Evolutionary conservation across 257 asterid genomes (phyloP), one percentile per base, ranked within the genome.

Genomic region (Datura wrightii): DNA sequence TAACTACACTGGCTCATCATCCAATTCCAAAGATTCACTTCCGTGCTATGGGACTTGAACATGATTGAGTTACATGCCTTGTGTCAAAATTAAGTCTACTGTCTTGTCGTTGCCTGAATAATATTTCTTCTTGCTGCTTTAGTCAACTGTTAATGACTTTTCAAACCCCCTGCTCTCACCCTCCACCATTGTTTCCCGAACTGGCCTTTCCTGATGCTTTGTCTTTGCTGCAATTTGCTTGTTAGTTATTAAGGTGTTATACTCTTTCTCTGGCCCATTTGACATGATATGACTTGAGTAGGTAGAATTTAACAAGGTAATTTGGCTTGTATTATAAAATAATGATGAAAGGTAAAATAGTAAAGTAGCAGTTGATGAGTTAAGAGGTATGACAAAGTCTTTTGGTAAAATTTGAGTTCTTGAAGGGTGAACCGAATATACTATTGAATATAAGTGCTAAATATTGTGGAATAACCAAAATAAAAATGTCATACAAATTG

Each of bases 131-230:
- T 14, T 76, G 46, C 82, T 76, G 60, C 44, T 50, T 24, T 52
- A 24, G 42, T 50, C 81, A 76, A 34, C 62, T 31, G 82, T 50
- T 50, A 50, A 52, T 76, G 82, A 76, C 81, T 76, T 76, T 13
- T 50, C 81, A 24, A 50, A 50, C 31, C 13, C 48, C 55, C 41
- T 44, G 2, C 41, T 7, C 78, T 39, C 70, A 9, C 78, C 59
- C 82, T 31, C 82, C 46, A 4, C 19, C 24, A 2, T 50, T 50
- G 62, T 76, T 76, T 76, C 82, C 62, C 62, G 10, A 50, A 74
- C 62, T 31, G 81, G 41, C 44, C 41, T 50, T 13, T 76, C 62
- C 60, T 76, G 44, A 50, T 31, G 46, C 31, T 41, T 19, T 76
- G 46, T 24, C 60, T 10, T 50, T 76, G 81, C 24, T 10, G 24